Percentiles rank a stretch among this genome's conserved stretches.
Conservation (phyloP, 495 filamentous ascomycete genomes). For the Penicillium verhagenii region DNA sequence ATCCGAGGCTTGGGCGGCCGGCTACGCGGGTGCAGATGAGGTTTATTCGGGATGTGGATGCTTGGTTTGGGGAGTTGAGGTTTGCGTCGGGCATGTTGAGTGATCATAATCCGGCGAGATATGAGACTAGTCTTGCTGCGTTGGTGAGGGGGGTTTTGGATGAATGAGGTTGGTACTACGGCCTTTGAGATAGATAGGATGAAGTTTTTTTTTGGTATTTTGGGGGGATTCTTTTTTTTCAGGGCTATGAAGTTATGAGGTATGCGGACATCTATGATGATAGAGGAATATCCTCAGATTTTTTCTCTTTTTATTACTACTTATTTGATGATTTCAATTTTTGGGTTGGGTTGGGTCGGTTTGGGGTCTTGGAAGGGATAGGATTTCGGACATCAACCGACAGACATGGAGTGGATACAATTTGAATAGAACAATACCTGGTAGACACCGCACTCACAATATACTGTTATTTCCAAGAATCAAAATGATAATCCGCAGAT, state of each 20-base stretch:
- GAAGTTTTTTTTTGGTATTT: not conserved
- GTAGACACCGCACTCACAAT: not conserved
- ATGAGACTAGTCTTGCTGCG: constrained; percentile 62
- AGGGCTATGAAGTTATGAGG: not conserved
- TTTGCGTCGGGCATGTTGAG: constrained; percentile 73
- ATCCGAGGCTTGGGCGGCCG: constrained; percentile 54
- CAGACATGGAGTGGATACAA: not conserved
- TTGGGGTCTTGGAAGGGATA: too few species aligned
- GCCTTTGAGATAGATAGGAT: not conserved
- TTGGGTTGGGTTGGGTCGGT: too few species aligned
- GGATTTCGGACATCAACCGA: too few species aligned
- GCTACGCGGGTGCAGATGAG: constrained; percentile 64
- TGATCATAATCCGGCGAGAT: constrained; percentile 74
- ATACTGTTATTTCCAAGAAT: not conserved
- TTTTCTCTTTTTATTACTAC: too few species aligned
- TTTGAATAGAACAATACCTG: not conserved
- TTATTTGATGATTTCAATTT: too few species aligned
- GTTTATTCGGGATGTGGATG: constrained; percentile 65
- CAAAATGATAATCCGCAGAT: too few species aligned
- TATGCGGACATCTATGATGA: not conserved
- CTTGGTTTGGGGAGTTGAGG: constrained; percentile 64
- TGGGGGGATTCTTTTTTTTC: not conserved
- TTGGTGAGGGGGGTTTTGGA: constrained; percentile 54
- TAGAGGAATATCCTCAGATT: too few species aligned
- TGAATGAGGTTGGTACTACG: constrained; percentile 31